These are phyloP conservation scores for Laburnicola sp. DNA, from an alignment of 2,329 filamentous ascomycete genomes.

Conservation along the genomic window DNA sequence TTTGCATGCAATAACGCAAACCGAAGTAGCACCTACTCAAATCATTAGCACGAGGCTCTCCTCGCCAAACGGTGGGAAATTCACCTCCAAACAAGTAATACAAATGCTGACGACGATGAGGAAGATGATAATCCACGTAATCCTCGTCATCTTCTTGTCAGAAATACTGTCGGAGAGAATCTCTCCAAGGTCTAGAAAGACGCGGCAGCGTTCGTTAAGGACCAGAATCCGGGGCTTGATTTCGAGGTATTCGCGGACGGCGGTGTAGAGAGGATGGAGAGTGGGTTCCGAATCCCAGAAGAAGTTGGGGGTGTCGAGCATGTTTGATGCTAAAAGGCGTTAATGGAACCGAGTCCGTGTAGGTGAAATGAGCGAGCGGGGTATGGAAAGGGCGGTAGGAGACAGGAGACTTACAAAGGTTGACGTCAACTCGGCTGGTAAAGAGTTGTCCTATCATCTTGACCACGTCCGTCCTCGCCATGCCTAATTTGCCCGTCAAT, in stretches of 20 bases:
- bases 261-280: constrained; percentile 88
- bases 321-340: constrained; percentile 73
- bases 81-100: constrained; percentile 77
- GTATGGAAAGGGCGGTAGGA: background rate
- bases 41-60: background rate
- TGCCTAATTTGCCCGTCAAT: constrained; percentile 84
- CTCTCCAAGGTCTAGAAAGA: constrained; percentile 94
- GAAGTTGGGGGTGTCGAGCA: constrained; percentile 94
- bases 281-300: constrained; percentile 98
- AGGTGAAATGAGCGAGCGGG: background rate
- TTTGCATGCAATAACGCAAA: constrained; percentile 56
- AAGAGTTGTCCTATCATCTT: constrained; percentile 89
- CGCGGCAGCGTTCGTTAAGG: constrained; percentile 92
- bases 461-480: constrained; percentile 90
- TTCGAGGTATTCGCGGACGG: constrained; percentile 95
- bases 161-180: constrained; percentile 91
- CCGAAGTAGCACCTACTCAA: constrained; percentile 68
- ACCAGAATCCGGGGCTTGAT: constrained; percentile 96
- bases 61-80: too few species aligned
- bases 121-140: constrained; percentile 98
- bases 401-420: constrained; percentile 74
- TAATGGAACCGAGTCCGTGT: constrained; percentile 12
- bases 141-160: constrained; percentile 91
- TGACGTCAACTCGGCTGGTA: constrained; percentile 93
- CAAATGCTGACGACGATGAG: constrained; percentile 89